phyloP scores from a whole-genome alignment of 108 stramenopile genomes.

The Fragilaria crotonensis region DNA sequence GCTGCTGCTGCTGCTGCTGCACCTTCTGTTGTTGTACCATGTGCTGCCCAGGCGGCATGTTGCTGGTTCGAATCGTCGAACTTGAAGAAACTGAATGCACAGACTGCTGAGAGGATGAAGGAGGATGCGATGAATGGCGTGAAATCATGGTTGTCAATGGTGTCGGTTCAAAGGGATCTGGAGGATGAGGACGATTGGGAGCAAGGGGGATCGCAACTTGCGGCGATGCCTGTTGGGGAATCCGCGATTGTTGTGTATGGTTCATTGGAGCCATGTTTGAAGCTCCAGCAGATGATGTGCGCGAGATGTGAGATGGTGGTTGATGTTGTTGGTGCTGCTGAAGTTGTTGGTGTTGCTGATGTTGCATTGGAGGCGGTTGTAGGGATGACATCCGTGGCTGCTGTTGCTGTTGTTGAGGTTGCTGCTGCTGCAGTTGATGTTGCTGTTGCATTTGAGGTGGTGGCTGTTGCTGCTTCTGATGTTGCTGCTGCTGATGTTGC shows the following conservation, averaged over 20 bases:
- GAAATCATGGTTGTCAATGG: constrained; percentile 17
- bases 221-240: background rate
- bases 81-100: background rate
- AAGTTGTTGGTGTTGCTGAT: constrained; percentile 4
- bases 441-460: constrained; percentile 12
- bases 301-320: background rate
- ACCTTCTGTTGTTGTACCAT: background rate
- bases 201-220: background rate
- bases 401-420: constrained; percentile 6
- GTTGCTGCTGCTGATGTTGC: constrained; percentile 6
- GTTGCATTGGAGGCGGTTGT: constrained; percentile 13
- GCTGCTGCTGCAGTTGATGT: constrained; percentile 2
- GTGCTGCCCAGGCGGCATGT: background rate
- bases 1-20: constrained; percentile 1
- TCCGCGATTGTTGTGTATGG: background rate
- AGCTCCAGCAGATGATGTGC: background rate
- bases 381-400: constrained; percentile 16
- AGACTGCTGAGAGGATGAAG: background rate
- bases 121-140: background rate
- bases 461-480: constrained; percentile 14
- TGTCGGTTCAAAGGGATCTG: constrained; percentile 27
- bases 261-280: background rate
- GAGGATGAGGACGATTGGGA: background rate
- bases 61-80: background rate
- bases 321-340: constrained; percentile 18